Evolutionary conservation across 179 eudicot genomes (phyloP).

Genomic region (Carnegiea gigantea): DNA sequence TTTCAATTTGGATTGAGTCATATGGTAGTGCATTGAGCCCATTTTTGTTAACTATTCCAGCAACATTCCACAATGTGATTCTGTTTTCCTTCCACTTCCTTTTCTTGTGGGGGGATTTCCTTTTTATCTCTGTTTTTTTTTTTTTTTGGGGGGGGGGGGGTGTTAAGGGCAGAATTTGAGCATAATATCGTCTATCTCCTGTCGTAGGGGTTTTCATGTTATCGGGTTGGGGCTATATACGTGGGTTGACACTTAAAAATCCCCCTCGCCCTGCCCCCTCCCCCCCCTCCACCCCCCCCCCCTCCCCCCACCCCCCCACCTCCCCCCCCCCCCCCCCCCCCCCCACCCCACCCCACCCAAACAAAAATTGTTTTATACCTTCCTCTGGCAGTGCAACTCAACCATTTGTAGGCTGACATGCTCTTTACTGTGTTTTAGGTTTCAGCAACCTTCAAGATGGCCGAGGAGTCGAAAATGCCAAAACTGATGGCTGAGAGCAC

Average conservation of each 20-base stretch:
- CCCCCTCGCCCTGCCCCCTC: neutral
- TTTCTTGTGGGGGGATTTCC: neutral
- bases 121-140: too few relatives aligned
- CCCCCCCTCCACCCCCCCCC: too few relatives aligned
- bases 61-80: neutral
- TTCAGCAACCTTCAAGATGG: constrained; percentile 60
- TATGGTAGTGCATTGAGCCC: too few relatives aligned
- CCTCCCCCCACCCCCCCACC: too few relatives aligned
- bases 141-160: neutral
- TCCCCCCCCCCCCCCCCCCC: too few relatives aligned
- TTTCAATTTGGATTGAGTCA: too few relatives aligned
- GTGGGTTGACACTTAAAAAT: neutral
- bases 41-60: neutral
- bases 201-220: neutral
- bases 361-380: neutral
- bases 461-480: constrained; percentile 55
- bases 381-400: neutral
- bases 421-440: constrained; percentile 43
- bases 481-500: constrained; percentile 75
- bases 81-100: neutral
- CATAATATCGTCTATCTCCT: neutral
- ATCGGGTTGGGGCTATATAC: neutral
- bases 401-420: neutral
- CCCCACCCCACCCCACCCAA: too few relatives aligned
- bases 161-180: neutral